A percentile compares a stretch with the other conserved stretches of the same genome.
Conservation (phyloP, 73 alveolate genomes). For the Paramecium sexaurelia region DNA sequence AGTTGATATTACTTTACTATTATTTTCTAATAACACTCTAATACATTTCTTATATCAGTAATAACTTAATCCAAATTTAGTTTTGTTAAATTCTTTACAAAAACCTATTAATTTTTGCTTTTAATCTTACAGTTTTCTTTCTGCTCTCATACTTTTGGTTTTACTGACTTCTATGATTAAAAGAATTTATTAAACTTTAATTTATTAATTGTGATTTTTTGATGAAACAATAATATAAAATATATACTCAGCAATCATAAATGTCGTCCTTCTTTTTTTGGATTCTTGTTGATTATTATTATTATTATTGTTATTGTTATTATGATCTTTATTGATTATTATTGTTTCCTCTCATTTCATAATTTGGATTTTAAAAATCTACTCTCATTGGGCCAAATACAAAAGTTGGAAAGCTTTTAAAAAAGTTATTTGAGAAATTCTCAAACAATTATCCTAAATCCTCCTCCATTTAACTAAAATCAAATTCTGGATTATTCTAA, state of each 20-base stretch:
- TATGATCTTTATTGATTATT: no score
- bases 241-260: neutral
- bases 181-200: constrained; percentile 20
- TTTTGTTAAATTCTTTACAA: constrained; percentile 75
- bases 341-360: neutral
- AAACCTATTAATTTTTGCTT: constrained; percentile 73
- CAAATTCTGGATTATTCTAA: neutral
- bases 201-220: neutral
- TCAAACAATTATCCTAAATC: neutral
- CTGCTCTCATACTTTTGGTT: constrained; percentile 69
- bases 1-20: constrained; percentile 75
- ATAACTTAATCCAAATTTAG: constrained; percentile 77
- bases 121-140: constrained; percentile 64
- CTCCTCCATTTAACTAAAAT: neutral
- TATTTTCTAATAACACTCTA: constrained; percentile 78
- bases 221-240: neutral
- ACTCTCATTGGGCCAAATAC: constrained; percentile 1
- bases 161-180: constrained; percentile 61
- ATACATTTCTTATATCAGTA: constrained; percentile 86
- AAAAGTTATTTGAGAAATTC: neutral
- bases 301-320: neutral
- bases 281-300: neutral
- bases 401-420: neutral
- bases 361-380: neutral
- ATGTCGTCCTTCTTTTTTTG: neutral